Base-by-base conservation (phyloP, 192 early-diverging fungal species). In the Backusella tuberculispora region DNA sequence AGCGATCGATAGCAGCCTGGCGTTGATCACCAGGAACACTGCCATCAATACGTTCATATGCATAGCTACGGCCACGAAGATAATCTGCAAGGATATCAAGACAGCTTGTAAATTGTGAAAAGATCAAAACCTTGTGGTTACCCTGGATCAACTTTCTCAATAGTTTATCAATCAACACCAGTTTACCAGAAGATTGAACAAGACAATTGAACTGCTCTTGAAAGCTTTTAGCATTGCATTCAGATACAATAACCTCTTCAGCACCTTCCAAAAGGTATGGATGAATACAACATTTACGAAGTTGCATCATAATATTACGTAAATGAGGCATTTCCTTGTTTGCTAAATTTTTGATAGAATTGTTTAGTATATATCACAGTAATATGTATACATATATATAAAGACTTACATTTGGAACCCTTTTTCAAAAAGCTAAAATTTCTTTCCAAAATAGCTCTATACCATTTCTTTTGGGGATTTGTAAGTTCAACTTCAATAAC, bases 241-340 rank as follows among this genome's bases (percentile, higher is more conserved):
- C 93, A 45, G 83, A 75, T 17, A 89, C 81, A 63, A 95, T 94
- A 9, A 89, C 87, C 24, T 94, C 93, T 75, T 95, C 94, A 38
- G 93, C 94, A 13, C 92, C 91, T 72, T 78, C 47, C 19, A 96
- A 83, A 19, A 96, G 81, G 64, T 92, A 96, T 14, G 94, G 94
- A 76, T 96, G 94, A 50, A 94, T 95, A 75, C 94, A 96, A 73
- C 93, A 95, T 80, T 96, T 96, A 38, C 94, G 89, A 40, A 96
- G 85, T 74, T 96, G 92, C 84, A 96, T 95, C 92, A 96, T 94
- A 4, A 93, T 89, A 74, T 96, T 96, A 44, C 91, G 89, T 56
- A 96, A 83, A 77, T 92, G 90, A 15, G 93, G 93, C 45, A 92
- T 78, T 66, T 76, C 86, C 45, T 92, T 82, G 72, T 78, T 78